Evolutionary conservation across 352 stramenopile species (phyloP).

Genomic region (Phytophthora quininea): DNA sequence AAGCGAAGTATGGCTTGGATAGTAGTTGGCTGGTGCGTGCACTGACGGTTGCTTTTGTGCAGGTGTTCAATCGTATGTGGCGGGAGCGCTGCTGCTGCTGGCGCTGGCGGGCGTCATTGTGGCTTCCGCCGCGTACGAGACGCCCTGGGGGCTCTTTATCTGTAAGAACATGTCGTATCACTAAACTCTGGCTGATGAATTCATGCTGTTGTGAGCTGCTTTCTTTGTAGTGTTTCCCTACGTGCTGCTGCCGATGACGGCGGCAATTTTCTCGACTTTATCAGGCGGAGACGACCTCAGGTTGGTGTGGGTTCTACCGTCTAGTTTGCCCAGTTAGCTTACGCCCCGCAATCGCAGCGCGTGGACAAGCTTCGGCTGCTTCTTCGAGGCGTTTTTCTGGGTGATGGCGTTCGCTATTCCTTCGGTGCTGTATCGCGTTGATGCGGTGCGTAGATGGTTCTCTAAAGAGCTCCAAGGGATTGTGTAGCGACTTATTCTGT

Average conservation of each 20-base stretch:
- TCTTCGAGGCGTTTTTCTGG: constrained; percentile 80
- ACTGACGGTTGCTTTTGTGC: constrained; percentile 3
- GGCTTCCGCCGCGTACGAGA: constrained; percentile 60
- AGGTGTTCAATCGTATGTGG: constrained; percentile 50
- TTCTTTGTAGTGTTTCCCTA: constrained; percentile 63
- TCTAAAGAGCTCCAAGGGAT: neutral
- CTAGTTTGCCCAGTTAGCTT: neutral
- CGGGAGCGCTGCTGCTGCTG: constrained; percentile 57
- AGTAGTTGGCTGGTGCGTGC: neutral
- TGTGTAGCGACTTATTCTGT: constrained; percentile 4
- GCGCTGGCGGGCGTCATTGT: constrained; percentile 64
- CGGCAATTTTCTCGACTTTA: constrained; percentile 56
- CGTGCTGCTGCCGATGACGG: constrained; percentile 66
- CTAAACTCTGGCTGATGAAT: neutral
- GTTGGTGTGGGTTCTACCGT: constrained; percentile 13
- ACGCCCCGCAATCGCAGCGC: constrained; percentile 13
- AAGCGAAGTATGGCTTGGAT: constrained; percentile 16
- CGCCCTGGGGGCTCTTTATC: constrained; percentile 72
- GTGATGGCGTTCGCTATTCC: constrained; percentile 66
- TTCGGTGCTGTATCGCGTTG: constrained; percentile 66
- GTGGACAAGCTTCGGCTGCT: constrained; percentile 73
- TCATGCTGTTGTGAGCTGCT: neutral
- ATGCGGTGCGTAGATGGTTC: constrained; percentile 46
- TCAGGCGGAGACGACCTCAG: constrained; percentile 61
- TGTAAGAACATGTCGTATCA: constrained; percentile 23